Evolutionary conservation across 441 rosid species (phyloP).

Genomic region (Brassica balearica): DNA sequence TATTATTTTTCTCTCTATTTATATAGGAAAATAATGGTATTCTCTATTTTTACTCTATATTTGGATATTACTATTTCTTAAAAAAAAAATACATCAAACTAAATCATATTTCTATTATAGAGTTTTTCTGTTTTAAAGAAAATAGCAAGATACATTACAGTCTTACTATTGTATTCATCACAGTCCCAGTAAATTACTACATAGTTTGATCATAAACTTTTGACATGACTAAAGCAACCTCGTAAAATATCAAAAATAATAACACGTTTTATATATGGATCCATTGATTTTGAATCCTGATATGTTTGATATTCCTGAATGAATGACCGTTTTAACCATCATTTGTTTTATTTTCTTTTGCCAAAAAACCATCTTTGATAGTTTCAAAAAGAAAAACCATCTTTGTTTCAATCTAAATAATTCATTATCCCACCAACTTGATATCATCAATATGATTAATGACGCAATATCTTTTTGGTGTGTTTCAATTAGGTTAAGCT

Average conservation of each 20-base stretch:
- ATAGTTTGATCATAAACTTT: neutral
- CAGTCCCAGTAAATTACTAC: neutral
- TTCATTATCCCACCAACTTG: neutral
- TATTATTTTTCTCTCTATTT: no score
- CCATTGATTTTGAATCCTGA: neutral
- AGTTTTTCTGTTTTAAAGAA: no score
- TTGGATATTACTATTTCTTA: no score
- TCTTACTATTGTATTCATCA: neutral
- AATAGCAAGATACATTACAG: no score
- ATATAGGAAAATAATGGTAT: no score
- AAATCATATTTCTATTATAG: no score
- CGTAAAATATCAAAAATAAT: neutral
- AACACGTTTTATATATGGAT: neutral
- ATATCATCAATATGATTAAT: constrained; percentile 12
- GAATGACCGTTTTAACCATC: neutral
- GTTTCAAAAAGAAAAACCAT: neutral
- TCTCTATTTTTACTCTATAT: no score
- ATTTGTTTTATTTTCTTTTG: neutral
- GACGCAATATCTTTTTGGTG: constrained; percentile 36
- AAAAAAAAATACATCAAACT: no score
- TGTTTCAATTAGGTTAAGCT: constrained; percentile 26
- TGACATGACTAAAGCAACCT: constrained; percentile 5
- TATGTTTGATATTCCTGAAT: neutral
- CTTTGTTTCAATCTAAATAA: neutral
- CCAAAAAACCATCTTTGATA: neutral